Evolutionary conservation across 2,329 filamentous ascomycete species (phyloP), one percentile per base, ranked within the genome.

Genomic region (Penicillium digitatum): DNA sequence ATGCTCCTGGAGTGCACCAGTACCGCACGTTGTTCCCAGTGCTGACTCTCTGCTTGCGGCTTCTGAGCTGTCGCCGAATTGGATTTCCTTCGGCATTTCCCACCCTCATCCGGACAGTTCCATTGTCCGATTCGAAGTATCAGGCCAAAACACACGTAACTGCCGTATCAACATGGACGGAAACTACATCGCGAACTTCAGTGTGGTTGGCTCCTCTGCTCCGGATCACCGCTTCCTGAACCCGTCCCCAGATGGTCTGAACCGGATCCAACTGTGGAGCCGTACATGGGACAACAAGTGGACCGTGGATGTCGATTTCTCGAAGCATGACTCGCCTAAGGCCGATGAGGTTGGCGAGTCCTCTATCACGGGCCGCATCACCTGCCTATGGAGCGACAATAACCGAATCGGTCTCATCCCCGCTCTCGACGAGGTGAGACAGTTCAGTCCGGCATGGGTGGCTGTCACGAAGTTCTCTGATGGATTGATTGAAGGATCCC

Each of bases 371-470:
- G 89, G 91, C 1, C 81, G 77, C 32, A 84, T 92, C 1, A 80
- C 87, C 16, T 97, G 94, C 73, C 78, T 89, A 31, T 97, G 92
- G 91, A 90, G 87, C 65, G 94, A 99, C 75, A 86, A 83, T 42
- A 96, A 96, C 66, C 75, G 77, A 34, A 72, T 75, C 2, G 87
- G 84, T 3, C 79, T 80, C 1, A 91, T 97, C 45, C 92, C 93
- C 0, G 92, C 92, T 0, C 82, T 93, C 48, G 88, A 94, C 63
- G 92, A 97, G 74, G 79, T 89, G 46, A 77, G 82, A 62, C 82
- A 86, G 69, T 96, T 86, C 73, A 81, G 86, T 62, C 94, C 94
- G 0, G 76, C 79, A 5, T 99, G 94, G 94, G 84, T 85, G 7
- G 86, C 87, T 10, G 78, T 91, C 27, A 86, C 85, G 4, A 96